phyloP scores from a whole-genome alignment of 2,329 filamentous ascomycete genomes.

The Diaporthe vaccinii region DNA sequence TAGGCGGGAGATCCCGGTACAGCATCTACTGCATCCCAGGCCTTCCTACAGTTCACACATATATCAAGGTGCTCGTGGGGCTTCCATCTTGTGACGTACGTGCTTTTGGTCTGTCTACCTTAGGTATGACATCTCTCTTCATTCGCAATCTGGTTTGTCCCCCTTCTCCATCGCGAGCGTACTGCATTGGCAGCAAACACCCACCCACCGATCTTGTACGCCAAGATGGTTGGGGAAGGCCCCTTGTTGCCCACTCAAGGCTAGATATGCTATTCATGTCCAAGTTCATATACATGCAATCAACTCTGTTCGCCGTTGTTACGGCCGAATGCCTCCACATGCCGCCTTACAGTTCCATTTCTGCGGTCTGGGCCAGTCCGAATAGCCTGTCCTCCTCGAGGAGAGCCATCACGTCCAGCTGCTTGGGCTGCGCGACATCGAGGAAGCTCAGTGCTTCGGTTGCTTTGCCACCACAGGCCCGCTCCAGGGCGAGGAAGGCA shows the following conservation, averaged over 20 bases:
- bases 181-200: slow-evolving; percentile 2
- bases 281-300: neutral
- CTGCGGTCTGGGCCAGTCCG: slow-evolving; percentile 34
- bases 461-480: slow-evolving; percentile 80
- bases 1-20: neutral
- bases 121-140: neutral
- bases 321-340: neutral
- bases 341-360: slow-evolving; percentile 36
- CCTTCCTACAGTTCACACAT: neutral
- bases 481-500: slow-evolving; percentile 84
- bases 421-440: slow-evolving; percentile 52
- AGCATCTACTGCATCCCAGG: neutral
- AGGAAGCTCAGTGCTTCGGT: slow-evolving; percentile 68
- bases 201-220: neutral
- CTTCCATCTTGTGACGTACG: neutral
- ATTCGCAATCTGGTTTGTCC: slow-evolving; percentile 19
- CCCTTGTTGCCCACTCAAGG: neutral
- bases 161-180: neutral
- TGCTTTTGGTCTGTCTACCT: neutral
- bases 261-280: neutral
- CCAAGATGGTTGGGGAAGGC: neutral
- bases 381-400: slow-evolving; percentile 43
- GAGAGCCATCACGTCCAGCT: slow-evolving; percentile 53
- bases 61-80: neutral
- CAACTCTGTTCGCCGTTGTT: no score